Base-by-base conservation (phyloP, 345 rosid genomes). In the Arabis hirsuta region DNA sequence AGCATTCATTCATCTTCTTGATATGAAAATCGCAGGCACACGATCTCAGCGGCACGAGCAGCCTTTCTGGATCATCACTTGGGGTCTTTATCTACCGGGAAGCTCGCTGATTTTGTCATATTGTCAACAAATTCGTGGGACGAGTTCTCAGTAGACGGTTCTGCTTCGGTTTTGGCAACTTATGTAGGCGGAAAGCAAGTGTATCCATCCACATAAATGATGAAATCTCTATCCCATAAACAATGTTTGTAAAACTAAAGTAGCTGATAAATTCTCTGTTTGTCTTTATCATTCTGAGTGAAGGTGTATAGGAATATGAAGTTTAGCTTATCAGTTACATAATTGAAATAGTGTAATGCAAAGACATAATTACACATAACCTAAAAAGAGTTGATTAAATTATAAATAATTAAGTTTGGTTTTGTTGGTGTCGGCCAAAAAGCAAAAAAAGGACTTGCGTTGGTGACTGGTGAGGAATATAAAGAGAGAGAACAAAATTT, bases 1-100 rank as follows among this genome's bases (percentile, higher is more conserved):
- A 34, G 34, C 51, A 19, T 60, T 19, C 36, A 19, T 36, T 47
- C 42, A 50, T 70, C 62, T 12, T 66, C 22, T 1, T 68, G 5
- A 9, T 55, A 4, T 69, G 58, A 10, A 55, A 50, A 78, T 69
- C 45, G 62, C 88, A 90, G 97, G 85, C 84, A 85, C 73, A 93
- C 98, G 0, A 84, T 89, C 50, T 86, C 92, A 60, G 98, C 98
- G 14, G 97, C 97, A 62, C 69, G 60, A 36, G 88, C 90, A n/a
- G 86, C 94, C 73, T 90, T 93, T 79, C 87, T 89, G 2, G 96
- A 93, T 62, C 65, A 79, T 6, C 80, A 84, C n/a, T 39, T 90
- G 78, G 97, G 98, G 74, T 93, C 97, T 24, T 64, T 90, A 61
- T 74, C 96, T 12, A 69, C 85, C 0, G 91, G 86, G n/a, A 94